These are phyloP conservation scores for Mycena chlorophos DNA, from an alignment of 768 basidiomycete species.

Conservation along the genomic window DNA sequence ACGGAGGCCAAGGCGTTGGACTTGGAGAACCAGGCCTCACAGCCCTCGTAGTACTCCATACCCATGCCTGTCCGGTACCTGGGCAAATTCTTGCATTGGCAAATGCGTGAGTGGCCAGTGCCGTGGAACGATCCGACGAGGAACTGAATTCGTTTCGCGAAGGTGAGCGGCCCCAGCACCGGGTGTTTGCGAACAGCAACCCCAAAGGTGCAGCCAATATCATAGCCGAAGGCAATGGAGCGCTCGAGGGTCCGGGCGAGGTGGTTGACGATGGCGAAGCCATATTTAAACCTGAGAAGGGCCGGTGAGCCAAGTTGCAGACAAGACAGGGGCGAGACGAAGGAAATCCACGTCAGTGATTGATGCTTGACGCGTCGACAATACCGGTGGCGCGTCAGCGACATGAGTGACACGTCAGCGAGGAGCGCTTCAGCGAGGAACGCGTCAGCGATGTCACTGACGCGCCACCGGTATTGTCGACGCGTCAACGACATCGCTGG, in stretches of 20 bases:
- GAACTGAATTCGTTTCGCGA: not conserved
- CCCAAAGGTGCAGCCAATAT: conserved; percentile 18
- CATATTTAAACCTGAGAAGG: conserved; percentile 1
- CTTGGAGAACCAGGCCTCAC: too few relatives aligned
- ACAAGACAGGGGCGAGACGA: too few relatives aligned
- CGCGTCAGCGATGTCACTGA: too few relatives aligned
- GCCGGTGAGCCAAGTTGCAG: too few relatives aligned
- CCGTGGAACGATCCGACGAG: conserved; percentile 6
- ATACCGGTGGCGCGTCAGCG: not conserved
- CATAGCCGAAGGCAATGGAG: conserved; percentile 7
- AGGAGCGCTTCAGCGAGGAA: too few relatives aligned
- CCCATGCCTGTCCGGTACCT: too few relatives aligned
- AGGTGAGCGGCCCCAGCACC: conserved; percentile 1
- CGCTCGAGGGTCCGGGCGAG: not conserved
- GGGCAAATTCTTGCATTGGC: too few relatives aligned
- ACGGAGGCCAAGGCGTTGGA: not conserved
- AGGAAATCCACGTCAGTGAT: too few relatives aligned
- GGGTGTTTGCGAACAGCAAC: conserved; percentile 2
- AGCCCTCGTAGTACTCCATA: too few relatives aligned
- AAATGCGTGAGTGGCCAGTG: not conserved
- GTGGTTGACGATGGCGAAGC: conserved; percentile 3
- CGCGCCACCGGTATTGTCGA: too few relatives aligned
- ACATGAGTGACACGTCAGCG: too few relatives aligned
- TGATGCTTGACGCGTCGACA: not conserved
- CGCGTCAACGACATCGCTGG: too few relatives aligned